Evolutionary conservation across 192 early-diverging fungal genomes (phyloP), one percentile per base, ranked within the genome.

Genomic region (Mortierella hygrophila): DNA sequence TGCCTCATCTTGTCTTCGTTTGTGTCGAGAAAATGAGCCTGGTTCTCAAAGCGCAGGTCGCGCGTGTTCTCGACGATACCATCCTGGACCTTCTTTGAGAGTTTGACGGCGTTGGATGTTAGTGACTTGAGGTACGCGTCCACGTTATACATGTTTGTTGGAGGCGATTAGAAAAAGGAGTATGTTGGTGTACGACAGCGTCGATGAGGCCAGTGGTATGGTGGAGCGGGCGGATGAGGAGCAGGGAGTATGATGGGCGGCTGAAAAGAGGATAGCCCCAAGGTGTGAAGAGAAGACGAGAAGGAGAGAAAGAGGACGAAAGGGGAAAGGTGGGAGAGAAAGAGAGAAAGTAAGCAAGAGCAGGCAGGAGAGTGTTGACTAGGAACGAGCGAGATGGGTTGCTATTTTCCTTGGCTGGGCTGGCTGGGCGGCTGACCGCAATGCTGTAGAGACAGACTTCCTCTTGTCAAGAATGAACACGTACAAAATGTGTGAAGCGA

Each of bases 21-120:
- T 35, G 95, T 96, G 78, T 99, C 97, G 89, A 97, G 98, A 82
- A 97, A 95, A 75, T 97, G 94, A 38, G 91, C 90, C 49, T 92
- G 90, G 42, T 90, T 91, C 79, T 92, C 93, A 40, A 97, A 90
- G 20, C 96, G 94, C 72, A 97, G 94, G 70, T 98, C 97, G 78
- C 95, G 94, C 42, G 97, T 95, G 89, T 95, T 95, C 77, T 98
- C 97, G 1, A 96, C 94, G 40, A 99, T 85, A n/a, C 97, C 95
- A 85, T 95, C 93, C 5, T 94, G 94, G 42, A 96, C 90, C 77
- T 94, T 93, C 87, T 94, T 91, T 35, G 95, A 96, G 40, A 96
- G 88, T 82, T 96, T 94, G 74, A 93, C 94, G n/a, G 95, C 95
- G 79, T 94, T 95, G 65, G 94, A 93, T 76, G 95, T 93, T 80